Evolutionary conservation across 768 basidiomycete genomes (phyloP), one percentile per base, ranked within the genome.

Genomic region (Pholiota microspora): DNA sequence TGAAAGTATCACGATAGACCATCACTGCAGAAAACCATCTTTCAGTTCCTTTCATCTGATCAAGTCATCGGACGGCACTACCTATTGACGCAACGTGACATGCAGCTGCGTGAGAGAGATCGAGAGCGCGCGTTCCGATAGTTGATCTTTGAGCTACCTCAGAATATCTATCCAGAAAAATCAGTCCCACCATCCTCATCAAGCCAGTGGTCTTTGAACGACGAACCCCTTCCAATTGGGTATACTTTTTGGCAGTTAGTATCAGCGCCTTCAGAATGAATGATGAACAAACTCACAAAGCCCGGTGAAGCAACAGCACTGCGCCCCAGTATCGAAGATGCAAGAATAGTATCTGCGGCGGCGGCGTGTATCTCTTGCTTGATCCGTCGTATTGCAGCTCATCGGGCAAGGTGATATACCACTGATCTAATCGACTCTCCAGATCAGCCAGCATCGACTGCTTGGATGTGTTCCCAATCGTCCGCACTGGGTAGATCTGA

Each of bases 311-410:
- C 32, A 92, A 72, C 10, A 92, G 73, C 4, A 92, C 84, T 15
- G 87, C 77, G 6, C 81, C 83, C 82, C 88, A 89, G 65, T 92
- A 92, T 58, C 88, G 77, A 53, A 89, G 76, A 60, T 92, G 87
- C 36, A 92, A 71, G 44, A 82, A 77, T 27, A 91, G 66, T 23
- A 91, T 76, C 50, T 85, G 82, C 1, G 89, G 85, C 3, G 85
- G 78, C 7, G 86, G 86, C 8, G 73, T 66, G 7, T 67, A 70
- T 45, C 80, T 73, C 61, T 80, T 79, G 59, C 76, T 82, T 10
- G 78, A 71, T 31, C 80, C 70, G 57, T 87, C 84, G 62, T 80
- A 86, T 44, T 78, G 77, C 23, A 92, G 74, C 49, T 75, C 69
- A 29, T 86, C 82, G 0, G 89, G 86, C 18, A 92, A 76, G 23